Evolutionary conservation across 192 early-diverging fungal genomes (phyloP).

Genomic region (Coemansia sp.): DNA sequence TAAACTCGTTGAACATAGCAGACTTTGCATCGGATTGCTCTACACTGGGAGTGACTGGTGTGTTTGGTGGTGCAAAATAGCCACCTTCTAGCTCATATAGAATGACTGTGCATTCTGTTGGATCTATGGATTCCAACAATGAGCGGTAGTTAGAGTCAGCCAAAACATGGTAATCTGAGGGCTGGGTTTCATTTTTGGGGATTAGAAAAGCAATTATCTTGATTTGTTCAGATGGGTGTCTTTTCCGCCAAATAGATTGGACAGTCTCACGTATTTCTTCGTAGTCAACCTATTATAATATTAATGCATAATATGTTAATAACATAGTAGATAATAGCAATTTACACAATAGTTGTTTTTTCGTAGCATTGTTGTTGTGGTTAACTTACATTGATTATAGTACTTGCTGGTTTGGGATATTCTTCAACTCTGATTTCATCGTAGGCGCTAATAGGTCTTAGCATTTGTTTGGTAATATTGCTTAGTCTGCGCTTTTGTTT

Average conservation of each 20-base stretch:
- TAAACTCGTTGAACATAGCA: constrained; percentile 35
- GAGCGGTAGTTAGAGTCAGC: constrained; percentile 24
- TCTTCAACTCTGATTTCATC: constrained; percentile 9
- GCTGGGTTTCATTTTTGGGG: constrained; percentile 13
- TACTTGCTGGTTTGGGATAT: constrained; percentile 12
- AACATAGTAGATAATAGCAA: not conserved
- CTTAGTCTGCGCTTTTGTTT: constrained; percentile 13
- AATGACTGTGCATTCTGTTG: constrained; percentile 12
- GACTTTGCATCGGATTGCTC: not conserved
- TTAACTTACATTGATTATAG: constrained; percentile 16
- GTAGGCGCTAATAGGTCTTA: not conserved
- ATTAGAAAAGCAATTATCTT: constrained; percentile 33
- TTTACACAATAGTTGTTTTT: not conserved
- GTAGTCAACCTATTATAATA: constrained; percentile 27
- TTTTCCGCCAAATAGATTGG: constrained; percentile 33
- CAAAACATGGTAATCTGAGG: constrained; percentile 14
- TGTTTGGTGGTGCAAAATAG: constrained; percentile 3
- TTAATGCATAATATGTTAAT: not conserved
- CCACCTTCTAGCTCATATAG: constrained; percentile 36
- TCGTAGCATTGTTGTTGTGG: not conserved
- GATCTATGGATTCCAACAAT: constrained; percentile 2
- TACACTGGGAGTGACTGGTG: not conserved
- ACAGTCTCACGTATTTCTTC: constrained; percentile 40
- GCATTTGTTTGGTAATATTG: constrained; percentile 8
- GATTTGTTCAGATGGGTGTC: constrained; percentile 12